A percentile compares a stretch with the other conserved stretches of the same genome.
Evolutionary conservation across 495 filamentous ascomycete genomes (phyloP).

Genomic region (Xylaria longipes): DNA sequence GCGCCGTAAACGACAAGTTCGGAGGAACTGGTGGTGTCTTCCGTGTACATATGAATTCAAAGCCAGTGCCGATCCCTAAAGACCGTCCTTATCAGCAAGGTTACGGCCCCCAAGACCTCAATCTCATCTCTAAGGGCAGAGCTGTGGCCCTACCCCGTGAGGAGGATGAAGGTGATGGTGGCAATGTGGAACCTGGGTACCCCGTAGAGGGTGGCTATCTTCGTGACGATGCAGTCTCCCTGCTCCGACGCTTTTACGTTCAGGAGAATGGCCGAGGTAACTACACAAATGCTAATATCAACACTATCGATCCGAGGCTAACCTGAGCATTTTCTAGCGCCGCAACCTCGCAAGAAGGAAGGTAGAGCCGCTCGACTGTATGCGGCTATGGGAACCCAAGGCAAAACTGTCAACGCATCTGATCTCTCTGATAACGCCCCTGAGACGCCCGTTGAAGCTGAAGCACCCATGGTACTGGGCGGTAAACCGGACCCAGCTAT

Average conservation of each 20-base stretch:
- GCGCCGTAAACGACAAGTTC: slow-evolving; percentile 95
- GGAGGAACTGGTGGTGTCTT: slow-evolving; percentile 94
- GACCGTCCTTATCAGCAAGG: slow-evolving; percentile 38
- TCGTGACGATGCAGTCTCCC: slow-evolving; percentile 85
- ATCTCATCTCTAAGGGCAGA: slow-evolving; percentile 33
- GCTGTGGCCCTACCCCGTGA: slow-evolving; percentile 27
- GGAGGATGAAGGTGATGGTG: slow-evolving; percentile 48
- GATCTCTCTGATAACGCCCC: slow-evolving; percentile 30
- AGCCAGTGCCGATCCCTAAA: slow-evolving; percentile 31
- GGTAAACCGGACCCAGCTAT: slow-evolving; percentile 6
- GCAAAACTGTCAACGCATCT: slow-evolving; percentile 27
- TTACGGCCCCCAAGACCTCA: slow-evolving; percentile 34
- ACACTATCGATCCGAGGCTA: slow-evolving; percentile 10
- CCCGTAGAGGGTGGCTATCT: slow-evolving; percentile 82
- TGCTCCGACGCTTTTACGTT: slow-evolving; percentile 91
- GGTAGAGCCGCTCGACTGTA: slow-evolving; percentile 55
- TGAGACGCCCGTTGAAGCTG: slow-evolving; percentile 29
- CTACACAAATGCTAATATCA: slow-evolving; percentile 13
- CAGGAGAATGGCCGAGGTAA: slow-evolving; percentile 92
- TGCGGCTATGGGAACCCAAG: slow-evolving; percentile 48
- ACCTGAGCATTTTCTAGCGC: slow-evolving; percentile 42
- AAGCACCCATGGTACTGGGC: slow-evolving; percentile 14
- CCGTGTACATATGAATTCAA: slow-evolving; percentile 77
- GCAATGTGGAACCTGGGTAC: slow-evolving; percentile 71
- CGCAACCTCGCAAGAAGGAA: slow-evolving; percentile 60